Conservation (phyloP, 2,329 filamentous ascomycete species). For the Ceratocystiopsis minuta region DNA sequence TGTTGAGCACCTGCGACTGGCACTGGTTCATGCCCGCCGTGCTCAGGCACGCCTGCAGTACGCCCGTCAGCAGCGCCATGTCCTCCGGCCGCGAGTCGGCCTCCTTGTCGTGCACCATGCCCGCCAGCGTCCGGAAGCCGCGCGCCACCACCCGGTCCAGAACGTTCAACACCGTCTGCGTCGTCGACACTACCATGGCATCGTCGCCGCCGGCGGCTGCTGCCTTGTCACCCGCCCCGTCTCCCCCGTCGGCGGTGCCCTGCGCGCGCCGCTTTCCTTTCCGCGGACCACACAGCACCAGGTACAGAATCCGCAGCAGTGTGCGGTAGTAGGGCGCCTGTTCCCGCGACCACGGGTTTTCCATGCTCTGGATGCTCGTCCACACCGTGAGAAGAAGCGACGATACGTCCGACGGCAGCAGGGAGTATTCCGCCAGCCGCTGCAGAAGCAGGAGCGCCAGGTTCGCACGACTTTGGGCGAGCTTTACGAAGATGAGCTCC, state of each 20-base stretch:
- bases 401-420: conserved; percentile 31
- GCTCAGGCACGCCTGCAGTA: conserved; percentile 68
- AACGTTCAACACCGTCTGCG: conserved; percentile 56
- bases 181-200: conserved; percentile 26
- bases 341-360: conserved; percentile 32
- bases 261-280: conserved; percentile 16
- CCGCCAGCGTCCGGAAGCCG: conserved; percentile 67
- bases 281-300: conserved; percentile 50
- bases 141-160: conserved; percentile 61
- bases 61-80: conserved; percentile 69
- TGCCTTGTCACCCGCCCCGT: conserved; percentile 4
- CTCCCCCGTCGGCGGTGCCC: background rate
- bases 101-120: conserved; percentile 61
- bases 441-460: conserved; percentile 71
- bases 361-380: conserved; percentile 32
- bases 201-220: conserved; percentile 13
- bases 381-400: conserved; percentile 32
- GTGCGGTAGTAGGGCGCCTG: conserved; percentile 60
- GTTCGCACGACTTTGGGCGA: conserved; percentile 60
- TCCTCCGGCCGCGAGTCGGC: conserved; percentile 54
- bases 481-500: conserved; percentile 62
- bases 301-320: conserved; percentile 68
- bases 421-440: conserved; percentile 45
- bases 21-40: conserved; percentile 59
- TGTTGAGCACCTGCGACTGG: conserved; percentile 51